Evolutionary conservation across 1,139 yeast species (phyloP).

Genomic region (Meyerozyma sp.): DNA sequence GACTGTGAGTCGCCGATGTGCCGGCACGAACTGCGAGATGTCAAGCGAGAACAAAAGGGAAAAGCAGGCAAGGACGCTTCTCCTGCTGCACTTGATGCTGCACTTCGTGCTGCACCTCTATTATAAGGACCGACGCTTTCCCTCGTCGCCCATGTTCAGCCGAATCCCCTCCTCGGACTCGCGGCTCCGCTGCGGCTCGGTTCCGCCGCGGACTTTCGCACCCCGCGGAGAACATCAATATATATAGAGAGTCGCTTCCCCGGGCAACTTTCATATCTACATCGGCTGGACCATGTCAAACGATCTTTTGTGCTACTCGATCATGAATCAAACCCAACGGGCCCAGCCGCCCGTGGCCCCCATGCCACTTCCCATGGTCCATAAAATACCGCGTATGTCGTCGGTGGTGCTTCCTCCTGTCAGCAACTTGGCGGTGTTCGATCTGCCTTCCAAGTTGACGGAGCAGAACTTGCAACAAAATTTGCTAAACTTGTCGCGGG

Average conservation of each 20-base stretch:
- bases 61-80: no score
- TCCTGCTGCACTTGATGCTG: no score
- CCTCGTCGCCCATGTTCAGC: not conserved
- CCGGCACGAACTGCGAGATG: no score
- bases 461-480: constrained; percentile 1
- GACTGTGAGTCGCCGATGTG: constrained; percentile 2
- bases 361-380: not conserved
- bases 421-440: constrained; percentile 1
- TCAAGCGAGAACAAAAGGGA: no score
- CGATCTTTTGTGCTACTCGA: constrained; percentile 2
- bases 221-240: constrained; percentile 1
- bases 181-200: constrained; percentile 2
- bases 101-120: no score
- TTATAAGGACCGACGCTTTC: no score
- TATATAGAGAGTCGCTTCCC: not conserved
- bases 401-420: constrained; percentile 2
- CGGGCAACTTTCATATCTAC: not conserved
- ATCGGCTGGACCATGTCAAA: constrained; percentile 1
- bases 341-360: not conserved
- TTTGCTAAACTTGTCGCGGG: not conserved
- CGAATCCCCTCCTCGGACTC: constrained; percentile 2
- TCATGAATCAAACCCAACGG: not conserved
- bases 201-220: constrained; percentile 2
- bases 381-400: not conserved
- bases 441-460: not conserved